phyloP scores from a whole-genome alignment of 805 yeast species.

The Metschnikowia orientalis region DNA sequence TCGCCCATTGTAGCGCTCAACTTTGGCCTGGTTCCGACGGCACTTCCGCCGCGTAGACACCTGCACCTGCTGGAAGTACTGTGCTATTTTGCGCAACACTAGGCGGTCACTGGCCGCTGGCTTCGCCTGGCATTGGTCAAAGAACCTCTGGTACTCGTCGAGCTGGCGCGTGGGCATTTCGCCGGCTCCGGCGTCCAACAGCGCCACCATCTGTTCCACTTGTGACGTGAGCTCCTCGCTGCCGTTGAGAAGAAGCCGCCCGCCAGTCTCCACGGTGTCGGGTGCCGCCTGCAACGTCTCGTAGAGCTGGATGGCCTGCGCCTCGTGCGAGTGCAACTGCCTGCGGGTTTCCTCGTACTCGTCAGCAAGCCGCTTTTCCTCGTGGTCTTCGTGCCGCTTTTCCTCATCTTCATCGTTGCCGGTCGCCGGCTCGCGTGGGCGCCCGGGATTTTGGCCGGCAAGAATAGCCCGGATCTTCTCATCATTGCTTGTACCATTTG shows the following conservation, averaged over 20 bases:
- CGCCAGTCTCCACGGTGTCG: slow-evolving; percentile 1
- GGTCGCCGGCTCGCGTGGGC: neutral
- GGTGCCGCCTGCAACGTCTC: slow-evolving; percentile 3
- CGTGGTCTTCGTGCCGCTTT: neutral
- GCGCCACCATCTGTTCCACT: slow-evolving; percentile 3
- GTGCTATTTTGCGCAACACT: too few species aligned
- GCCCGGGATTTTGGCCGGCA: too few species aligned
- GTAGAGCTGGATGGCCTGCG: slow-evolving; percentile 3
- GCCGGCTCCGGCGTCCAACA: slow-evolving; percentile 2
- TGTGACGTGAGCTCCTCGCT: neutral
- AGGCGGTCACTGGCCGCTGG: too few species aligned
- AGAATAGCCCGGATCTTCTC: slow-evolving; percentile 1
- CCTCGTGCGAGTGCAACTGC: too few species aligned
- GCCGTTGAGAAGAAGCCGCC: slow-evolving; percentile 4
- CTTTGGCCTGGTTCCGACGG: too few species aligned
- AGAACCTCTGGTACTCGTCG: slow-evolving; percentile 3
- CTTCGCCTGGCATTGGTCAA: slow-evolving; percentile 4
- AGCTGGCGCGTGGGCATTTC: slow-evolving; percentile 3
- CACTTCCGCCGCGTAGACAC: too few species aligned
- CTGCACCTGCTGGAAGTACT: too few species aligned
- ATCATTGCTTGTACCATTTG: neutral
- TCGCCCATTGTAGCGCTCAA: too few species aligned
- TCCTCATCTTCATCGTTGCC: neutral
- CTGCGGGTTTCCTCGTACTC: too few species aligned
- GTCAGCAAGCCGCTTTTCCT: too few species aligned